Base-by-base conservation (phyloP, 768 basidiomycete species). In the Xerocomellus dryophilus region DNA sequence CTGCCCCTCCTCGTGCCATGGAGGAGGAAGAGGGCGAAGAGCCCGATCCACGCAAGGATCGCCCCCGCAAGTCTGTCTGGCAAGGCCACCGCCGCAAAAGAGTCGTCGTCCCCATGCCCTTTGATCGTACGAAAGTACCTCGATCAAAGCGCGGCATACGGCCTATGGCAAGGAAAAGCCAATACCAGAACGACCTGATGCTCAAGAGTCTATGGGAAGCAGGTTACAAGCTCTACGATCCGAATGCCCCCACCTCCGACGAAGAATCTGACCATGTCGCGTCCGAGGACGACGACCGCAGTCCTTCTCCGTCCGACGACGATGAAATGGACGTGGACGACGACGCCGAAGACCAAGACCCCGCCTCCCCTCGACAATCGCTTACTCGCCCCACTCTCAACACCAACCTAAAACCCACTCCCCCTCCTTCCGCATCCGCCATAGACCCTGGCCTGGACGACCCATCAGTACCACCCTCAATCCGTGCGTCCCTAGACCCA, bases 11-110 rank as follows among this genome's bases (percentile, higher is more conserved):
- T 4, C 69, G 74, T 50, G 77, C 79, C 32, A 81, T 81, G 79
- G 82, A 86, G 55, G 84, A 86, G 60, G 85, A 87, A 50, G 83
- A 84, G 44, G 81, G 76, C 14, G 71, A 72, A 21, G 74, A 74
- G 39, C 64, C 61, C 38, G 57, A 57, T 56, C 43, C 43, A 7
- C 53, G 54, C 65, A 66, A 54, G 32, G 52, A 63, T 57, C 61
- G 51, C 5, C 36, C 39, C 12, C 29, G 36, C 38, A 47, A 45
- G 17, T 31, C 17, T 7, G 12, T 18, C 15, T 2, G 43, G 23
- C 47, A 1, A 25, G 29, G 18, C 3, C 43, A 25, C 23, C 32
- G 42, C 18, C 43, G 60, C 21, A 60, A 61, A 58, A 61, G 29
- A 34, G 40, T 60, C n/a, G 23, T 39, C 18, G 55, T 59, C n/a